Percentiles rank a stretch among this genome's conserved stretches.
These are phyloP conservation scores for Liriodendron chinense DNA, from an alignment of 164 flowering plant genomes.

Conservation along the genomic window DNA sequence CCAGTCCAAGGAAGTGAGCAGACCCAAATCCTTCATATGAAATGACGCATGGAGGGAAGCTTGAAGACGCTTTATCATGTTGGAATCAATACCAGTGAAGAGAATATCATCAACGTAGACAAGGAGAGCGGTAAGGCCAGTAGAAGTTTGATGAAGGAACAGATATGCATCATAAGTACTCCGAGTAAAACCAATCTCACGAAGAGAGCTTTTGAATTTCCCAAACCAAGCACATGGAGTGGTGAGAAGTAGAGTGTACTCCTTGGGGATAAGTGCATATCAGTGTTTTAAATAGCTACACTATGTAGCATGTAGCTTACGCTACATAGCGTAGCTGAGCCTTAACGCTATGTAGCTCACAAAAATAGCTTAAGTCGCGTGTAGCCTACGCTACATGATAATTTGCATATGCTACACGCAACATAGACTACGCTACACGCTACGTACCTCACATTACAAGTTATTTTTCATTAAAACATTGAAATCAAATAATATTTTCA, in stretches of 20 bases:
- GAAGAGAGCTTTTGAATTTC: neutral
- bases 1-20: neutral
- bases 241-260: neutral
- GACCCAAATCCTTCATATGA: neutral
- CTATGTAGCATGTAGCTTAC: no score
- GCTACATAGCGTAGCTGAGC: no score
- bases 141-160: neutral
- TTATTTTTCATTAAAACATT: no score
- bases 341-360: no score
- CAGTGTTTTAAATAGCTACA: no score
- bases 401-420: no score
- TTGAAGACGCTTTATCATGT: neutral
- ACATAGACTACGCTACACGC: no score
- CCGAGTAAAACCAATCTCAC: neutral
- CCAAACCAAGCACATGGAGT: neutral
- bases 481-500: no score
- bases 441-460: no score
- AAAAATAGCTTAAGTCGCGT: no score
- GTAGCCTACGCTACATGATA: no score
- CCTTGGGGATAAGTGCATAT: no score
- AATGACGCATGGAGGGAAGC: neutral
- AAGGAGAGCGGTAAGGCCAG: neutral
- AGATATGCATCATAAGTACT: neutral
- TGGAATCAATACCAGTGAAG: neutral
- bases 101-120: neutral